phyloP scores from a whole-genome alignment of 108 stramenopile species.

The Discostella stelligeroides region DNA sequence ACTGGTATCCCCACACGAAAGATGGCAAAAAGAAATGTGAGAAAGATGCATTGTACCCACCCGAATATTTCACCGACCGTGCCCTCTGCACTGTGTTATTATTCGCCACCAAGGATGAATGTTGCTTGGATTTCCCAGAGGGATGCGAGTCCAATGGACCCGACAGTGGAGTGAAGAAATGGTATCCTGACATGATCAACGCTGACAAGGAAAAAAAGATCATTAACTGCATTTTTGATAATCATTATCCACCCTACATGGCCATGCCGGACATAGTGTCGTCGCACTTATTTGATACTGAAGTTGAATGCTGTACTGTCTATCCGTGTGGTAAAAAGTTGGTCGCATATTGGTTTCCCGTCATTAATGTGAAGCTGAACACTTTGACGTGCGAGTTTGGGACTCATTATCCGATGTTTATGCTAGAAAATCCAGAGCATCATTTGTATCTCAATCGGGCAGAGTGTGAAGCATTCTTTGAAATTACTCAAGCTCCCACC shows the following conservation, averaged over 20 bases:
- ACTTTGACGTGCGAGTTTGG: background rate
- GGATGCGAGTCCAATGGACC: background rate
- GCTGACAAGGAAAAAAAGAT: background rate
- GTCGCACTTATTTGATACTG: background rate
- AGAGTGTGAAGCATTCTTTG: background rate
- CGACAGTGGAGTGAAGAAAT: background rate
- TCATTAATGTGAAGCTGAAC: background rate
- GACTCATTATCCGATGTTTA: background rate
- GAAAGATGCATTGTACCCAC: background rate
- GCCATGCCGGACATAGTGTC: background rate
- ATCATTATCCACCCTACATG: background rate
- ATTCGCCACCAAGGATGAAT: slow-evolving; percentile 1
- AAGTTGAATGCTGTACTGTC: background rate
- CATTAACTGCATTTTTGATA: background rate
- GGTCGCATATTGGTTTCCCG: background rate
- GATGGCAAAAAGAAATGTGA: background rate
- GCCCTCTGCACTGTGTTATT: background rate
- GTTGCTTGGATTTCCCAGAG: background rate
- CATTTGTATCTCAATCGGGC: background rate
- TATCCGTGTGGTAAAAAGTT: background rate
- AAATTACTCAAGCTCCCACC: too few species aligned
- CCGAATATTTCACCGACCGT: background rate
- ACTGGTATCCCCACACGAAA: background rate
- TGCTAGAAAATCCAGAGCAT: background rate
- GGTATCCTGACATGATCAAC: background rate